phyloP scores from a whole-genome alignment of 805 yeast species.

The Naumovozyma baii region DNA sequence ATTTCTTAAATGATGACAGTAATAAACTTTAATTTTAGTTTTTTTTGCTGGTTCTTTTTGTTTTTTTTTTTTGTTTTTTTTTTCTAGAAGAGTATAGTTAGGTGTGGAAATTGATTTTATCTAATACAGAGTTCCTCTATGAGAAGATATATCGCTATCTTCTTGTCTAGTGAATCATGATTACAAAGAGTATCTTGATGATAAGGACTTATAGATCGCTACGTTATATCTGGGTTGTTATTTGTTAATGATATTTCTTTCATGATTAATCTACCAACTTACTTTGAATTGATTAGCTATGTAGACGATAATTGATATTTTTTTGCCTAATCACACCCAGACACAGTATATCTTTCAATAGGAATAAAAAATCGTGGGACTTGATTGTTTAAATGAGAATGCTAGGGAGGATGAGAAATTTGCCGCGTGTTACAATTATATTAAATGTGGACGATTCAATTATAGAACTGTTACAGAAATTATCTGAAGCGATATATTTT shows the following conservation, averaged over 20 bases:
- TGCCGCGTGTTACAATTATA: too few relatives aligned
- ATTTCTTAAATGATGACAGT: too few relatives aligned
- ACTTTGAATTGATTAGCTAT: too few relatives aligned
- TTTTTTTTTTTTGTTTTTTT: background rate
- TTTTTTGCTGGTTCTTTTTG: background rate
- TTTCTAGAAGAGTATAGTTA: background rate
- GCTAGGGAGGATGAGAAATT: background rate
- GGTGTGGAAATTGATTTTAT: background rate
- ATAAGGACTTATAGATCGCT: background rate
- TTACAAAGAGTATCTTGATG: background rate
- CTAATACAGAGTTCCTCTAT: background rate
- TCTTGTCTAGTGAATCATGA: background rate
- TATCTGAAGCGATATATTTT: background rate
- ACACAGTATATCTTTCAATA: background rate
- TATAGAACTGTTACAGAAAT: too few relatives aligned
- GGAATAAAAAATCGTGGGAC: background rate
- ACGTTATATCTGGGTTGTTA: background rate
- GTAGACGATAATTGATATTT: background rate
- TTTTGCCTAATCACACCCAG: background rate
- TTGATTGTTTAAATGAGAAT: background rate
- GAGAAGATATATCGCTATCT: background rate
- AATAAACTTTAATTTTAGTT: too few relatives aligned
- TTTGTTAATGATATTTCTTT: background rate
- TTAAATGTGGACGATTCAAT: too few relatives aligned
- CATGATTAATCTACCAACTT: background rate